Conservation (phyloP, 345 rosid species). For the Turritis glabra region DNA sequence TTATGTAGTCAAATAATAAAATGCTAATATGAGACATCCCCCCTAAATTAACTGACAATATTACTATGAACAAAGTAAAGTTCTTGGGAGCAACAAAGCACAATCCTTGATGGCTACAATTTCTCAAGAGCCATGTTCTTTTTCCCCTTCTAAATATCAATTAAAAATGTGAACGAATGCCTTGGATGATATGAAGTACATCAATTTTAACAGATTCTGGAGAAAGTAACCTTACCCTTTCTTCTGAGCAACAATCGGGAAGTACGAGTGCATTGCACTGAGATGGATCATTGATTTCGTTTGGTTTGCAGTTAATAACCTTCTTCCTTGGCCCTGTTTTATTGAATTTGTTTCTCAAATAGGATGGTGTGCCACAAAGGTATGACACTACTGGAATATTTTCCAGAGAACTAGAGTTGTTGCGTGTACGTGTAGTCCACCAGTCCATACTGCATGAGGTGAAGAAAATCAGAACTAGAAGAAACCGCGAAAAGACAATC, state of each 20-base stretch:
- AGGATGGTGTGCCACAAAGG: conserved; percentile 37
- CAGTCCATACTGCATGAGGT: conserved; percentile 41
- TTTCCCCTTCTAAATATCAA: conserved; percentile 1
- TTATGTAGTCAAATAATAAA: neutral
- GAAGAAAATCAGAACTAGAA: conserved; percentile 27
- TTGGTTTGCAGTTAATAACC: conserved; percentile 6
- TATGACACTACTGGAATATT: conserved; percentile 39
- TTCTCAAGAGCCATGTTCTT: neutral
- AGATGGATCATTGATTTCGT: conserved; percentile 38
- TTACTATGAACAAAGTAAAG: neutral
- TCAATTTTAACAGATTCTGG: neutral
- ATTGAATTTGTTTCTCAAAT: conserved; percentile 3
- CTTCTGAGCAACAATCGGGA: conserved; percentile 33
- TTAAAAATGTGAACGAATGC: conserved; percentile 2
- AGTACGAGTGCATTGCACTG: conserved; percentile 42
- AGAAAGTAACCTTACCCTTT: conserved; percentile 34
- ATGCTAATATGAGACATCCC: neutral
- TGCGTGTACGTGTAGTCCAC: conserved; percentile 39
- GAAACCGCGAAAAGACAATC: neutral
- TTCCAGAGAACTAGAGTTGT: conserved; percentile 33
- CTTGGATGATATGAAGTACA: neutral
- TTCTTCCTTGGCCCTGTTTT: conserved; percentile 15
- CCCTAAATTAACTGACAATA: neutral
- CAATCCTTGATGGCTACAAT: neutral
- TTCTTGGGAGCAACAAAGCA: conserved; percentile 8